These are phyloP conservation scores for Apostasia shenzhenica DNA, from an alignment of 106 monocot species.

Conservation along the genomic window DNA sequence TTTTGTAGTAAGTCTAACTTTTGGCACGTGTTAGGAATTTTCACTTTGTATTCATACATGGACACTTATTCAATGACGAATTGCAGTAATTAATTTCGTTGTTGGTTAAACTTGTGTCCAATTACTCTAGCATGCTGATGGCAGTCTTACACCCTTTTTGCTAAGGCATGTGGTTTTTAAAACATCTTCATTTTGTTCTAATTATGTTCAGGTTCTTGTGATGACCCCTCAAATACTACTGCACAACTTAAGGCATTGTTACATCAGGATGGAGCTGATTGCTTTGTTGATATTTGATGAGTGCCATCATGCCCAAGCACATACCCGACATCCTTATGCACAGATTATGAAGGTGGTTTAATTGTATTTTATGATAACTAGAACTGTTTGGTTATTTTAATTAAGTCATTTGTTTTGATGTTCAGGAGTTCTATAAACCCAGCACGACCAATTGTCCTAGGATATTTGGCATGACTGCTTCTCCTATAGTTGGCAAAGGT, in stretches of 20 bases:
- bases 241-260: slow-evolving; percentile 81
- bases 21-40: too few species aligned
- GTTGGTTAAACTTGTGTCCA: too few species aligned
- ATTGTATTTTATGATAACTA: neutral
- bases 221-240: slow-evolving; percentile 94
- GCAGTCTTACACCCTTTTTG: neutral
- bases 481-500: slow-evolving; percentile 98
- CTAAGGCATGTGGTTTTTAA: neutral
- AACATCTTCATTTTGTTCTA: slow-evolving; percentile 8
- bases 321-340: slow-evolving; percentile 88
- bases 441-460: slow-evolving; percentile 38
- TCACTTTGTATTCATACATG: too few species aligned
- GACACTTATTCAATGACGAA: too few species aligned
- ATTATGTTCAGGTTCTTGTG: slow-evolving; percentile 67
- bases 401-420: neutral
- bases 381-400: neutral
- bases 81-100: too few species aligned
- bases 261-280: slow-evolving; percentile 75
- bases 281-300: slow-evolving; percentile 92
- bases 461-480: slow-evolving; percentile 99
- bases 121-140: neutral
- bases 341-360: slow-evolving; percentile 88
- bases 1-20: too few species aligned
- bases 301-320: slow-evolving; percentile 94
- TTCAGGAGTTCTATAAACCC: slow-evolving; percentile 76